Percentiles rank a stretch among this genome's conserved stretches.
Conservation (phyloP, 352 stramenopile species). For the Phytophthora litchii region DNA sequence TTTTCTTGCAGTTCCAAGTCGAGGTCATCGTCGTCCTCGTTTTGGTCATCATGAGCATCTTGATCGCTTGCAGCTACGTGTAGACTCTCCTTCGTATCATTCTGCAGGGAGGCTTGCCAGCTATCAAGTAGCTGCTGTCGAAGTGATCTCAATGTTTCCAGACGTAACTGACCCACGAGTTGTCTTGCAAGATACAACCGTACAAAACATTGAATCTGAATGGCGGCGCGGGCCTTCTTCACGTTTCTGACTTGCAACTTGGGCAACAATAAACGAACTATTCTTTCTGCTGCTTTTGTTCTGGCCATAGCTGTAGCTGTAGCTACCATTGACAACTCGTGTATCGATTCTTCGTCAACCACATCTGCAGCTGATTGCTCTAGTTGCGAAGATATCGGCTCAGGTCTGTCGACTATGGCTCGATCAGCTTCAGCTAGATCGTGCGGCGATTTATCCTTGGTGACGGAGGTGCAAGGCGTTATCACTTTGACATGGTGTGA, state of each 20-base stretch:
- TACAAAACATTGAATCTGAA: constrained; percentile 24
- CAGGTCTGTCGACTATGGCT: not conserved
- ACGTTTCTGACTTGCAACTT: constrained; percentile 11
- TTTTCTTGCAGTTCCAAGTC: constrained; percentile 2
- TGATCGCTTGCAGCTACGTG: not conserved
- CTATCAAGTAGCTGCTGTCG: constrained; percentile 19
- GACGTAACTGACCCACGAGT: constrained; percentile 1
- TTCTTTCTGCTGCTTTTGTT: constrained; percentile 8
- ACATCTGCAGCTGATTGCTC: not conserved
- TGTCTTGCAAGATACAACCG: constrained; percentile 21
- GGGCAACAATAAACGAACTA: constrained; percentile 15
- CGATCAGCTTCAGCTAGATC: not conserved
- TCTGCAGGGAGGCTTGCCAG: constrained; percentile 2
- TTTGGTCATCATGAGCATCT: not conserved
- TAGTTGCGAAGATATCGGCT: not conserved
- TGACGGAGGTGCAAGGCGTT: too few relatives aligned
- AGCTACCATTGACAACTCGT: not conserved
- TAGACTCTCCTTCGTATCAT: not conserved
- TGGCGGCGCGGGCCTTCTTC: constrained; percentile 2
- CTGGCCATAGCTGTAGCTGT: not conserved
- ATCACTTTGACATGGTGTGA: too few relatives aligned
- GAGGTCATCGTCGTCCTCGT: constrained; percentile 14
- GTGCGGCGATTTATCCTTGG: too few relatives aligned
- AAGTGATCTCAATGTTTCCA: constrained; percentile 13
- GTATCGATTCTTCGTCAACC: not conserved